Conservation (phyloP, 1,284 basidiomycete species). For the Irpex sp. region DNA sequence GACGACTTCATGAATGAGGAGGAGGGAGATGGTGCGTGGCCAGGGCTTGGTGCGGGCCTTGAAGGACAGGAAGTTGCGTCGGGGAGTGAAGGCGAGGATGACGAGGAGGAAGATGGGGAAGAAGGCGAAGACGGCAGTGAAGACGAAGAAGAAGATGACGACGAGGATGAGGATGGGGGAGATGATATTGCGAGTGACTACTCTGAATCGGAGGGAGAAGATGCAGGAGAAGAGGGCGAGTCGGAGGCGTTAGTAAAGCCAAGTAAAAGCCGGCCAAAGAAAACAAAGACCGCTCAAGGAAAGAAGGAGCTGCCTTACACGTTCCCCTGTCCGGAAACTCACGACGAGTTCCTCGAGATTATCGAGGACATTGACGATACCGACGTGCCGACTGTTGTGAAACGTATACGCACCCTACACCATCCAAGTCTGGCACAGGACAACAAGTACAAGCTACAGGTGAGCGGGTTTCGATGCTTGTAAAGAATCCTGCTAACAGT, state of each 20-base stretch:
- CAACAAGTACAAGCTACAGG: conserved; percentile 91
- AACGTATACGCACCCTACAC: conserved; percentile 87
- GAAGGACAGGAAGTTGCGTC: conserved; percentile 29
- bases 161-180: conserved; percentile 23
- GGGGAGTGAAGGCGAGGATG: conserved; percentile 23
- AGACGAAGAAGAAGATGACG: conserved; percentile 12
- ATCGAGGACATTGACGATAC: conserved; percentile 64
- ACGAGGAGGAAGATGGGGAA: conserved; percentile 20
- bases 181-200: conserved; percentile 16
- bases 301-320: conserved; percentile 81
- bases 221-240: conserved; percentile 37
- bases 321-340: conserved; percentile 82
- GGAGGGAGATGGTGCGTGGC: conserved; percentile 34
- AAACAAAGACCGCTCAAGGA: conserved; percentile 11
- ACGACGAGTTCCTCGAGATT: conserved; percentile 86
- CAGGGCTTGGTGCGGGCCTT: conserved; percentile 40
- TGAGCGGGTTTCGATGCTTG: conserved; percentile 26
- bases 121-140: conserved; percentile 24
- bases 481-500: conserved; percentile 2
- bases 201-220: conserved; percentile 23
- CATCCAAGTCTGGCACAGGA: conserved; percentile 88
- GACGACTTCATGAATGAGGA: conserved; percentile 77
- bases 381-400: conserved; percentile 79
- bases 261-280: conserved; percentile 12
- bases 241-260: conserved; percentile 29